Base-by-base conservation (phyloP, 129 eudicot species). In the Logfia minima region DNA sequence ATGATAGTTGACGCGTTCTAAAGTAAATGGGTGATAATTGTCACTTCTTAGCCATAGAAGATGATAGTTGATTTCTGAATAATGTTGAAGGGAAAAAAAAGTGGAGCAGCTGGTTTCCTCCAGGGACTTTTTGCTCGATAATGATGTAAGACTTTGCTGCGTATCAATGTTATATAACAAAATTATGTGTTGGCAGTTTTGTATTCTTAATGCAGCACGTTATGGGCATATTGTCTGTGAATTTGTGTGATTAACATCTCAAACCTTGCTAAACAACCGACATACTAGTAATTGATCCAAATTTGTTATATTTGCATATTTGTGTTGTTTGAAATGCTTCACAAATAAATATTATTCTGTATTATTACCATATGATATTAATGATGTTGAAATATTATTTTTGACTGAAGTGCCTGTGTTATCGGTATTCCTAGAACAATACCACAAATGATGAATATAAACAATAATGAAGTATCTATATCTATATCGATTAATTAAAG, bases 101-200 rank as follows among this genome's bases (percentile, higher is more conserved):
- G 88, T 4, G 88, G 88, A 58, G 86, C 84, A 18, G 63, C 87
- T 22, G 92, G 95, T 83, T 77, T 86, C 23, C 83, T 90, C 29
- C 82, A 63, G 43, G 96, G 90, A 66, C 79, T 90, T 67, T 62
- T 90, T 72, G 74, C 85, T 79, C 81, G 89, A 68, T 69, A 87
- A 70, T 90, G 81, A 85, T 66, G 61, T 16, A 68, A 45, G 32
- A 32, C 22, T 34, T 83, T 39, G 60, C 9, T 35, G n/a, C 41
- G 28, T 23, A 11, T 71, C 22, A 22, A 58, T 58, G 22, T 34
- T 74, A 60, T 66, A 80, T 66, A 19, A 51, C 69, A 59, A 37
- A 23, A 41, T 6, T 41, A 19, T 21, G 19, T 59, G 21, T 59
- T 78, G 23, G 6, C 10, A 78, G 18, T 41, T 69, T 58, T 37